phyloP scores from a whole-genome alignment of 768 basidiomycete species.

The Termitomyces sp. region DNA sequence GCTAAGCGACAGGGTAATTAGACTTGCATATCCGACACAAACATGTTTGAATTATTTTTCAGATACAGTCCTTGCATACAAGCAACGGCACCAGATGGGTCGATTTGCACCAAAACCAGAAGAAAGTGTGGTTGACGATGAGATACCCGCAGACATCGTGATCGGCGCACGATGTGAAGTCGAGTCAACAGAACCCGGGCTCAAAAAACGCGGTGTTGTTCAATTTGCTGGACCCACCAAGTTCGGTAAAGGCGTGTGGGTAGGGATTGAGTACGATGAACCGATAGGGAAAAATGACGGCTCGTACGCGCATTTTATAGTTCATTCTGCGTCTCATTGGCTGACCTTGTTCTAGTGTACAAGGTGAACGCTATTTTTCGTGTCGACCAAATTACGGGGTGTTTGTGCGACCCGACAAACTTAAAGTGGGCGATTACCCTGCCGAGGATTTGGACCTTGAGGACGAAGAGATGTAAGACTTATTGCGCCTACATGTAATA shows the following conservation, averaged over 20 bases:
- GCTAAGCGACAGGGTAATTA: slow-evolving; percentile 66
- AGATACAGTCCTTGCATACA: slow-evolving; percentile 91
- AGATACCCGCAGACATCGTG: slow-evolving; percentile 40
- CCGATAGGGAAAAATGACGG: slow-evolving; percentile 96
- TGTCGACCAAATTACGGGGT: slow-evolving; percentile 75
- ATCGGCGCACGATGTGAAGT: slow-evolving; percentile 82
- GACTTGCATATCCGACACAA: not conserved
- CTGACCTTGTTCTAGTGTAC: slow-evolving; percentile 45
- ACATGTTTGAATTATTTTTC: not conserved
- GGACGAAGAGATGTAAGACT: slow-evolving; percentile 64
- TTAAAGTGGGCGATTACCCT: slow-evolving; percentile 82
- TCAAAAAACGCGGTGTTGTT: slow-evolving; percentile 78
- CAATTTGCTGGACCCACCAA: slow-evolving; percentile 78
- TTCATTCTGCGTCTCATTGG: not conserved
- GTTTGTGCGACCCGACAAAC: slow-evolving; percentile 81
- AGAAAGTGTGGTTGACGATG: slow-evolving; percentile 16
- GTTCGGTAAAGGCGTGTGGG: slow-evolving; percentile 77
- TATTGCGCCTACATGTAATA: not conserved
- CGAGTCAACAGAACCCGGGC: slow-evolving; percentile 58
- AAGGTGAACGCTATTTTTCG: slow-evolving; percentile 82
- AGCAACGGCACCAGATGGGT: slow-evolving; percentile 81
- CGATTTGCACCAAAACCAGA: slow-evolving; percentile 66
- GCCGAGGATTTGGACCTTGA: slow-evolving; percentile 73
- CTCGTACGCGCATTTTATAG: slow-evolving; percentile 51
- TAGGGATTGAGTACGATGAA: slow-evolving; percentile 94